Conservation (phyloP, 257 asterid species). For the Solanum rostratum region DNA sequence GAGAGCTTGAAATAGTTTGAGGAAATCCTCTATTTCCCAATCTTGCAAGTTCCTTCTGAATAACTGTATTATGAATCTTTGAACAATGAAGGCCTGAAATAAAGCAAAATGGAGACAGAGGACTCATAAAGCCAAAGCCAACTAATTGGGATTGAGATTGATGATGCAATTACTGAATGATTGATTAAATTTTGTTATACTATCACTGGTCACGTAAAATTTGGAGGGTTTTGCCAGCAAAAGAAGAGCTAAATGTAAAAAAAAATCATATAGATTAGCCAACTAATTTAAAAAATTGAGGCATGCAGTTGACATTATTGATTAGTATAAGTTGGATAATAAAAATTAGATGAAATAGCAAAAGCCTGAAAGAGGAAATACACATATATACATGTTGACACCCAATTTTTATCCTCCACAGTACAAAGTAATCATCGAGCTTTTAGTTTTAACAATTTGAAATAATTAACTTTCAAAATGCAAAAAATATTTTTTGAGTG, state of each 20-base stretch:
- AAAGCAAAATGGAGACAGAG: too few relatives aligned
- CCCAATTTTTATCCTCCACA: too few relatives aligned
- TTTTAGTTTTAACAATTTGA: too few relatives aligned
- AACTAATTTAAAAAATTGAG: not conserved
- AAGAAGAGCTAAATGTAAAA: not conserved
- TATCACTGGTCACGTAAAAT: not conserved
- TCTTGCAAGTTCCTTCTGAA: too few relatives aligned
- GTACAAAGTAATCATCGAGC: too few relatives aligned
- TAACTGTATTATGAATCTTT: not conserved
- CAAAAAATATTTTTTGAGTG: too few relatives aligned
- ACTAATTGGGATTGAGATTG: not conserved
- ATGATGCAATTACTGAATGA: not conserved
- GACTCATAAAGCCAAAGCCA: not conserved
- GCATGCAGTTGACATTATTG: too few relatives aligned
- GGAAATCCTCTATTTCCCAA: too few relatives aligned
- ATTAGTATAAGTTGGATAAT: not conserved
- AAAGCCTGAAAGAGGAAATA: not conserved
- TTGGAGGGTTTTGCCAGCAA: not conserved
- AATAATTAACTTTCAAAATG: too few relatives aligned
- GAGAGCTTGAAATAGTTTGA: too few relatives aligned
- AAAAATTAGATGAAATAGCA: not conserved
- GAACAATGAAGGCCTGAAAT: not conserved
- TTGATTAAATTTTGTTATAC: not conserved
- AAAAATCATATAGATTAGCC: not conserved
- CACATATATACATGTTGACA: not conserved